Conservation (phyloP, 192 early-diverging fungal genomes). For the Neocallimastix lanati region DNA sequence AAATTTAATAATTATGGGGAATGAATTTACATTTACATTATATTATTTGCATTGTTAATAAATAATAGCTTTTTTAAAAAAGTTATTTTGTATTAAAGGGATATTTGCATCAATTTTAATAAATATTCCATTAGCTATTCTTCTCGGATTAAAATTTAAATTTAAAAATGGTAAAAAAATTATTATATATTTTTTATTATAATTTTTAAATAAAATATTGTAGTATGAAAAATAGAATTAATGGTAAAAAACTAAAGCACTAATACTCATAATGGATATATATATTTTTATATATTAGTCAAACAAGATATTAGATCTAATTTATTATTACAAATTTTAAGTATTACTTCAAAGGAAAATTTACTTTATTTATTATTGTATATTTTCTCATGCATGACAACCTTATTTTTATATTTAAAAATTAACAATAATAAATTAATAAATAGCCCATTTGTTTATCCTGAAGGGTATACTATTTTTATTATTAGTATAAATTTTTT, state of each 20-base stretch:
- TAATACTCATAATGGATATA: neutral
- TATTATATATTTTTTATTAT: too few species aligned
- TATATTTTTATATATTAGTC: neutral
- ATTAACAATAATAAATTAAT: neutral
- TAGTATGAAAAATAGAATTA: too few species aligned
- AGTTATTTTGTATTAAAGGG: neutral
- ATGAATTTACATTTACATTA: too few species aligned
- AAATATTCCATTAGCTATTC: neutral
- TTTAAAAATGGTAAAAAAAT: neutral
- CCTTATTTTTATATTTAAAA: neutral
- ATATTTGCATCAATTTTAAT: neutral
- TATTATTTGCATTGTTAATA: too few species aligned
- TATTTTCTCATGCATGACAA: neutral
- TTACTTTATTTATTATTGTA: neutral
- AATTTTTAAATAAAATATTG: too few species aligned
- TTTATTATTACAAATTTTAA: neutral
- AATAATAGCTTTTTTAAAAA: neutral
- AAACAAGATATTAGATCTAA: neutral
- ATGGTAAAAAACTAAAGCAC: too few species aligned
- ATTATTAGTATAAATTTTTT: too few species aligned
- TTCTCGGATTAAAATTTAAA: neutral
- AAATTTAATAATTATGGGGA: too few species aligned
- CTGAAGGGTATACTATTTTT: neutral
- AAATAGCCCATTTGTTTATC: neutral
- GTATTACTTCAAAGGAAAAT: neutral